phyloP scores from a whole-genome alignment of 345 rosid genomes.

The Citrus australasica region DNA sequence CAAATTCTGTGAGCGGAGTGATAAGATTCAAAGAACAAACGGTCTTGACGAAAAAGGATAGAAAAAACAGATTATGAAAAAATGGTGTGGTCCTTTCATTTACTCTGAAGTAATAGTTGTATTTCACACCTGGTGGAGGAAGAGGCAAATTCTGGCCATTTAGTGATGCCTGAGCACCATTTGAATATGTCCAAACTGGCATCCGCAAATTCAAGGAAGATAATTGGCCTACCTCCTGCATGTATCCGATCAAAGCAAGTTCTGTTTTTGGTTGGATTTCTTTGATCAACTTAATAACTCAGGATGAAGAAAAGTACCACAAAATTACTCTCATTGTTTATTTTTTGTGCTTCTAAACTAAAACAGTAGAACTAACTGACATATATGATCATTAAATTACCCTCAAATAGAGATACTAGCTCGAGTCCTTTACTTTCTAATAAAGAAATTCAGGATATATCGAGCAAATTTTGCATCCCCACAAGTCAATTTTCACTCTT shows the following conservation, averaged over 20 bases:
- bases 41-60: not conserved
- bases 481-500: not conserved
- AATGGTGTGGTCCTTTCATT: no score
- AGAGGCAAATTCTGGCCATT: constrained; percentile 44
- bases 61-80: no score
- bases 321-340: not conserved
- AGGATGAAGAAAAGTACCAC: not conserved
- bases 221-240: constrained; percentile 40
- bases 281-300: not conserved
- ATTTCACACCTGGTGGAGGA: constrained; percentile 59
- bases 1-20: not conserved
- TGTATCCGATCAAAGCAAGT: not conserved
- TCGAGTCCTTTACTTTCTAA: not conserved
- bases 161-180: constrained; percentile 44
- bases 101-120: not conserved
- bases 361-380: not conserved
- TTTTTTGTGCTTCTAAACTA: not conserved
- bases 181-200: no score
- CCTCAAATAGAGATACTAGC: not conserved
- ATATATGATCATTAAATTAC: not conserved
- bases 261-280: not conserved
- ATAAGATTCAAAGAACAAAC: not conserved
- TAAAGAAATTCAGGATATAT: not conserved
- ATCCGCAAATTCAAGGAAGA: constrained; percentile 12
- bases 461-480: not conserved